phyloP scores from a whole-genome alignment of 768 basidiomycete genomes.

The Collybia sordida region DNA sequence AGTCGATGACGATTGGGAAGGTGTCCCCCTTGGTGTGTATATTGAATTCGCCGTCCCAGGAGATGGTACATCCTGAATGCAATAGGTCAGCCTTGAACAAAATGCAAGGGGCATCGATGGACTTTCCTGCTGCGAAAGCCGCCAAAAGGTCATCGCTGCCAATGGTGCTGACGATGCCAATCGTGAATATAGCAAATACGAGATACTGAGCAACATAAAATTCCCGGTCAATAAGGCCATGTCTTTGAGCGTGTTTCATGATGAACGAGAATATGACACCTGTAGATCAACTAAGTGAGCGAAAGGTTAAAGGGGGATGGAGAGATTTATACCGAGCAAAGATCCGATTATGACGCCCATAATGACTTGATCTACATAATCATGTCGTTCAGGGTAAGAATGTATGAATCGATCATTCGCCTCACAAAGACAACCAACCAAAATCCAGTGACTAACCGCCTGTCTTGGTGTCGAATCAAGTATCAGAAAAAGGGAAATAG shows the following conservation, averaged over 20 bases:
- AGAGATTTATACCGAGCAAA: slow-evolving; percentile 18
- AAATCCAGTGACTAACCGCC: slow-evolving; percentile 83
- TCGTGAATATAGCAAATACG: slow-evolving; percentile 68
- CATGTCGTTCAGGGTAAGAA: background rate
- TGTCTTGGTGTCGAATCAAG: slow-evolving; percentile 59
- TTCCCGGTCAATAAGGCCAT: slow-evolving; percentile 72
- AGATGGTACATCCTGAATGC: slow-evolving; percentile 73
- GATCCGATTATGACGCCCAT: slow-evolving; percentile 73
- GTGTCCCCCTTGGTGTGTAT: slow-evolving; percentile 78
- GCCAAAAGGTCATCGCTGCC: slow-evolving; percentile 90
- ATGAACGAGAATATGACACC: slow-evolving; percentile 70
- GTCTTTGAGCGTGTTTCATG: slow-evolving; percentile 67
- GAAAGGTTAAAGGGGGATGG: background rate
- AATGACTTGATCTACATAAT: slow-evolving; percentile 68
- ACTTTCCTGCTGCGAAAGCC: slow-evolving; percentile 76
- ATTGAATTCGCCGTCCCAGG: slow-evolving; percentile 89
- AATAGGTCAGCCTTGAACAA: slow-evolving; percentile 9
- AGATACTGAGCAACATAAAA: slow-evolving; percentile 88
- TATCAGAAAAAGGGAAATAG: slow-evolving; percentile 82
- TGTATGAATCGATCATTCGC: slow-evolving; percentile 9
- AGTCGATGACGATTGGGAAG: slow-evolving; percentile 89
- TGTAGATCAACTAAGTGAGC: slow-evolving; percentile 14
- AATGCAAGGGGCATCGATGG: slow-evolving; percentile 1
- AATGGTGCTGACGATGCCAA: slow-evolving; percentile 76
- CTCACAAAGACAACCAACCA: slow-evolving; percentile 81